Base-by-base conservation (phyloP, 108 stramenopile species). In the Skeletonema menzelii region DNA sequence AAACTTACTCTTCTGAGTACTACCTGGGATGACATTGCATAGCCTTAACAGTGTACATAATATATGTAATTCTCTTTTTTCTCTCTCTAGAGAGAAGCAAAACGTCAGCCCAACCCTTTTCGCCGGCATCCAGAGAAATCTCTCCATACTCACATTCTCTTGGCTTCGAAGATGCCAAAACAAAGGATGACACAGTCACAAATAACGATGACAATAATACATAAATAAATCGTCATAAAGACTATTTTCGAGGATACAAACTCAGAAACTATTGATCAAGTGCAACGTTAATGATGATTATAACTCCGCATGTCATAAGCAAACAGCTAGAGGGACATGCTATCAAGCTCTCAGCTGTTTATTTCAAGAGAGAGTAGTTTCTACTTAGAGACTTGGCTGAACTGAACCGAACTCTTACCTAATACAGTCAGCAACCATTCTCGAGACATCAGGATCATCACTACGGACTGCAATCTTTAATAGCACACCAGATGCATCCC, bases 401-500 rank as follows among this genome's bases (percentile, higher is more conserved):
- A 8, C 8, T 8, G 8, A 53, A 42, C 40, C 15, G 37, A 22
- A 53, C 8, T 22, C 49, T 73, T 83, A 91, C 72, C 85, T 82
- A 67, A 93, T 93, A 65, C 88, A 91, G 31, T 94, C 90, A 27
- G 88, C 81, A 14, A 94, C 82, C 70, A 84, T 78, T 70, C 80
- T 69, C 12, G 87, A 86, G 27, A 94, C 72, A 53, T 75, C 79
- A 3, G 65, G 55, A 63, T 84, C 78, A 40, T 84, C 81, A 69
- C 88, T 91, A 11, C 92, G 82, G 22, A 94, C 88, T 12, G 88
- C 92, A 68, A 94, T 88, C 83, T 94, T 95, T 20, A 95, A 82
- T 26, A 94, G 65, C 56, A 87, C 76, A 22, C 86, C 86, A 53
- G 72, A 61, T 38, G 70, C 65, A 59, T 82, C 73, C 57, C 84